Evolutionary conservation across 1,284 basidiomycete species (phyloP).

Genomic region (Ganoderma sinense): DNA sequence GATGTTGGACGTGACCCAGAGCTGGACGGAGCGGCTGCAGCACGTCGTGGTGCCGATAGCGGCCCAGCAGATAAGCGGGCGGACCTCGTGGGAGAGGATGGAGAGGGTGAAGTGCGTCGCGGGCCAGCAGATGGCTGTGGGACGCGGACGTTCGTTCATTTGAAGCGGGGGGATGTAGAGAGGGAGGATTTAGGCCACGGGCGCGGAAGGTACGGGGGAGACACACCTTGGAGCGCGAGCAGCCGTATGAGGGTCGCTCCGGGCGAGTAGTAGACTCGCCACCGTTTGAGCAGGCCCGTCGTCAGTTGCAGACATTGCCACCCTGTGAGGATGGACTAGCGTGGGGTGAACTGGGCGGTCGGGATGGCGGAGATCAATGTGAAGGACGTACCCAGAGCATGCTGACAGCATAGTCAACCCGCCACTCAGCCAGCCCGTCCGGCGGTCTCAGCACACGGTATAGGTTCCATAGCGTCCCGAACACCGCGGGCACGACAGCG

Average conservation of each 20-base stretch:
- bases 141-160: no score
- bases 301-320: slow-evolving; percentile 83
- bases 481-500: slow-evolving; percentile 73
- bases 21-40: slow-evolving; percentile 74
- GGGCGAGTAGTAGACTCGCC: slow-evolving; percentile 84
- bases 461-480: slow-evolving; percentile 69
- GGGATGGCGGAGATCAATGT: background rate
- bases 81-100: slow-evolving; percentile 63
- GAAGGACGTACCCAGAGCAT: slow-evolving; percentile 67
- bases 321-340: slow-evolving; percentile 79
- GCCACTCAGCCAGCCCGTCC: slow-evolving; percentile 32
- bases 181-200: background rate
- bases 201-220: background rate
- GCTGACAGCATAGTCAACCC: slow-evolving; percentile 68
- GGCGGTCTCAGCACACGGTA: slow-evolving; percentile 58
- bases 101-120: slow-evolving; percentile 81
- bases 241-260: slow-evolving; percentile 84
- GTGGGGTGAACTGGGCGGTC: background rate
- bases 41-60: slow-evolving; percentile 84
- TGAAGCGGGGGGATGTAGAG: background rate
- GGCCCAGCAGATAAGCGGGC: slow-evolving; percentile 83
- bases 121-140: slow-evolving; percentile 84
- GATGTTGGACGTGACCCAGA: slow-evolving; percentile 88
- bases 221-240: slow-evolving; percentile 72
- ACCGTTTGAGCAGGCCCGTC: slow-evolving; percentile 81